Evolutionary conservation across 345 rosid genomes (phyloP), one percentile per base, ranked within the genome.

Genomic region (Populus alba): DNA sequence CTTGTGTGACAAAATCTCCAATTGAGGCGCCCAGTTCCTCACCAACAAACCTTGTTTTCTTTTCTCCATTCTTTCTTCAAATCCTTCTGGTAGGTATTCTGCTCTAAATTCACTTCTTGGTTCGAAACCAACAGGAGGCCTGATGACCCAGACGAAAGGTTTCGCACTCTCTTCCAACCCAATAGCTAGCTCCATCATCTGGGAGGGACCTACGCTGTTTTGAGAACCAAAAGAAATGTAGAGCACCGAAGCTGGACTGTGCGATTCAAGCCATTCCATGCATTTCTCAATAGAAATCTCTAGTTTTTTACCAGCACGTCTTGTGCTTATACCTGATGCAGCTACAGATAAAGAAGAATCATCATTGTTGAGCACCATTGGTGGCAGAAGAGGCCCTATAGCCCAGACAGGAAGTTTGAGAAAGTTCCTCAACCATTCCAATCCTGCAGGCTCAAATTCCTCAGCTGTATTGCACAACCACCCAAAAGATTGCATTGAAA

Each of bases 221-320:
- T 87, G 91, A 1, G 90, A 90, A 4, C 93, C 93, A 69, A 88
- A 90, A 0, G 87, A 83, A 23, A 88, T 70, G 75, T 88, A 85
- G 0, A 88, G 76, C 38, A 90, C 93, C 3, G 89, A 84, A 70
- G 29, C 77, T 7, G 66, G 74, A 16, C 35, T 7, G 3, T 83
- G 83, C 7, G 45, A 33, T 33, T 81, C 78, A 38, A 90, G 90
- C 87, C 87, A 88, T 63, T 86, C 80, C 7, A 73, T 9, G 77
- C 90, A 84, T 63, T 66, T 79, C 70, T 87, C 86, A 4, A 73
- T 31, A 2, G 86, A 71, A 12, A 82, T n/a, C 18, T 85, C 88
- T 2, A 77, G 84, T 16, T 15, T 43, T 81, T 82, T 83, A 1
- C 86, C 87, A 1, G 77, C 39, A 8, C 75, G 70, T 8, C 78